Evolutionary conservation across 768 basidiomycete genomes (phyloP).

Genomic region (Hebeloma cylindrosporum): DNA sequence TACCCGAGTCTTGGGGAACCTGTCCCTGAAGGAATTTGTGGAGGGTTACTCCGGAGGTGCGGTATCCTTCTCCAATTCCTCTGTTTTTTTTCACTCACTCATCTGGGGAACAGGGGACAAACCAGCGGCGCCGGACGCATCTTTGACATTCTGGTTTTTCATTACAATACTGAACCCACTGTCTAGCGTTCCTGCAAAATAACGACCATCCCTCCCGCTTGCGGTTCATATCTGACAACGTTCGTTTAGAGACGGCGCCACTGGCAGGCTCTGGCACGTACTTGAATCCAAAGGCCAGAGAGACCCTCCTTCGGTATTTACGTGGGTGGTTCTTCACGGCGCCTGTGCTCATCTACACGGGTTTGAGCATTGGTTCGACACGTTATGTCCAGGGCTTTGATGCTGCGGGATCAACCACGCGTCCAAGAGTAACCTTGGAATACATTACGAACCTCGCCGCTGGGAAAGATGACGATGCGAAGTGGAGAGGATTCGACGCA

Average conservation of each 20-base stretch:
- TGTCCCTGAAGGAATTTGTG: slow-evolving; percentile 15
- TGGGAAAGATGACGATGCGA: slow-evolving; percentile 3
- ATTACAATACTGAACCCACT: not conserved
- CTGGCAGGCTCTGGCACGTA: not conserved
- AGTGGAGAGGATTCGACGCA: slow-evolving; percentile 9
- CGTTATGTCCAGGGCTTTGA: slow-evolving; percentile 20
- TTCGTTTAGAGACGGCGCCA: slow-evolving; percentile 19
- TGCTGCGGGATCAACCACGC: slow-evolving; percentile 22
- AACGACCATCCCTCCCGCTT: slow-evolving; percentile 22
- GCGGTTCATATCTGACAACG: slow-evolving; percentile 33
- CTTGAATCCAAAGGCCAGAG: slow-evolving; percentile 22
- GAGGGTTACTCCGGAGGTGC: slow-evolving; percentile 6
- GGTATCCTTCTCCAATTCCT: too few species aligned
- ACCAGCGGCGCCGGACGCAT: too few species aligned
- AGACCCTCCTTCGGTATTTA: slow-evolving; percentile 24
- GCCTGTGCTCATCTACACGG: slow-evolving; percentile 28
- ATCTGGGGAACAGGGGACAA: not conserved
- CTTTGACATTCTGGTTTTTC: not conserved
- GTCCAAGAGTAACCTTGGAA: too few species aligned
- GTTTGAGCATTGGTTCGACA: slow-evolving; percentile 17
- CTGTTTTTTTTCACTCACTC: too few species aligned
- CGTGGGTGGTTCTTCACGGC: slow-evolving; percentile 21
- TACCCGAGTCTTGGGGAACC: slow-evolving; percentile 13
- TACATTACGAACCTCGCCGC: slow-evolving; percentile 6
- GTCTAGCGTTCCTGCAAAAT: slow-evolving; percentile 22